Conservation (phyloP, 2,329 filamentous ascomycete species). For the Fusarium sp. region DNA sequence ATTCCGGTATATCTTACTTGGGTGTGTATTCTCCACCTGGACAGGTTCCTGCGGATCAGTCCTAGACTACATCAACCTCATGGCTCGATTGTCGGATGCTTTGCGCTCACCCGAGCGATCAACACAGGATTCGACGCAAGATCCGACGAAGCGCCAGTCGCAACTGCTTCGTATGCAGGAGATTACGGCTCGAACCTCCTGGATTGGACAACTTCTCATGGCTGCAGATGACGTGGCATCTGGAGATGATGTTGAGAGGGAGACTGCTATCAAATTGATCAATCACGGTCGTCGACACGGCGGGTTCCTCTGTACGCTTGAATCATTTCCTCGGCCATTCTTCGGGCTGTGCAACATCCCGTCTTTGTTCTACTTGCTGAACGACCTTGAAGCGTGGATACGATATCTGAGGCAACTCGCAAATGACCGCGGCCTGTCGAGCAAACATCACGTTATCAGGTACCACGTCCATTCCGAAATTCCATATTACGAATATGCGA, state of each 20-base stretch:
- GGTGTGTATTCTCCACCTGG: neutral
- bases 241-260: neutral
- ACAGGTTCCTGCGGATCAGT: neutral
- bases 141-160: neutral
- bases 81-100: neutral
- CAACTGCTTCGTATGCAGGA: neutral
- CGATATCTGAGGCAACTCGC: neutral
- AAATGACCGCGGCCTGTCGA: neutral
- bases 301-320: neutral
- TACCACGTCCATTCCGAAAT: neutral
- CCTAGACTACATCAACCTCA: neutral
- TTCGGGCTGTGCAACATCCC: neutral
- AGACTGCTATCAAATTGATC: neutral
- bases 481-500: neutral
- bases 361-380: neutral
- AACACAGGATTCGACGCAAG: neutral
- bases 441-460: neutral
- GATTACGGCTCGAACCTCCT: neutral
- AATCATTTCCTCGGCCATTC: neutral
- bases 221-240: neutral
- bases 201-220: neutral
- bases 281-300: neutral
- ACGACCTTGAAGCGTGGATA: neutral
- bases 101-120: neutral
- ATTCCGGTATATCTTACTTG: neutral